Conservation (phyloP, 1,139 yeast genomes). For the Casaregolazyma suthepensis region DNA sequence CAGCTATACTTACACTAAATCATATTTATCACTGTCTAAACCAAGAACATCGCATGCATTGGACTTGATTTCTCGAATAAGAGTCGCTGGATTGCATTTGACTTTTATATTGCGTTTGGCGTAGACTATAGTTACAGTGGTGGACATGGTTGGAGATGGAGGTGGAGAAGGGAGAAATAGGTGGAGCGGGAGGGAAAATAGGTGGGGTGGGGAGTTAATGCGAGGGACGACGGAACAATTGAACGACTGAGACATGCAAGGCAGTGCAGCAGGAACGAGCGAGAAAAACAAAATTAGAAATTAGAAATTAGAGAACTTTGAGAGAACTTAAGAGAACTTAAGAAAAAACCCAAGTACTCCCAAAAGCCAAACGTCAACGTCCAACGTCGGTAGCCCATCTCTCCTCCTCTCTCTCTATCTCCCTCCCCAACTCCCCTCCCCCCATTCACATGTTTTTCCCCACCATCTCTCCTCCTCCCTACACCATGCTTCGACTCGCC, state of each 20-base stretch:
- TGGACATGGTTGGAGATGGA: conserved; percentile 2
- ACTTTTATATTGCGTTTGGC: conserved; percentile 22
- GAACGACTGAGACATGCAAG: background rate
- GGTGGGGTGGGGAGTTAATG: background rate
- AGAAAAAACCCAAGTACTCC: too few relatives aligned
- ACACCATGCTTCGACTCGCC: background rate
- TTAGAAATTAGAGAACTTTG: too few relatives aligned
- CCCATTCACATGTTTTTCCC: background rate
- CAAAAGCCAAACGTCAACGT: too few relatives aligned
- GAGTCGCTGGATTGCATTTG: conserved; percentile 24
- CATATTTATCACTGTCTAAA: conserved; percentile 21
- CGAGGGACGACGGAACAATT: background rate
- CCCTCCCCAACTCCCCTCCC: background rate
- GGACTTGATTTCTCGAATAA: conserved; percentile 24
- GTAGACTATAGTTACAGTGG: conserved; percentile 18
- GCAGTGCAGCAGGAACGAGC: background rate
- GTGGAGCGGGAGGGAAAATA: background rate
- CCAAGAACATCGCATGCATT: conserved; percentile 23
- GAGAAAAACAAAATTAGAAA: background rate
- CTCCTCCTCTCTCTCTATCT: too few relatives aligned
- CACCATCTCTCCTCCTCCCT: background rate
- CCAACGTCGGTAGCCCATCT: too few relatives aligned
- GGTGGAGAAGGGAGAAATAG: background rate
- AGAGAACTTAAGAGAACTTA: too few relatives aligned
- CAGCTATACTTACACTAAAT: conserved; percentile 20